These are phyloP conservation scores for Diaporthe sp. DNA, from an alignment of 2,329 filamentous ascomycete genomes.

Conservation along the genomic window DNA sequence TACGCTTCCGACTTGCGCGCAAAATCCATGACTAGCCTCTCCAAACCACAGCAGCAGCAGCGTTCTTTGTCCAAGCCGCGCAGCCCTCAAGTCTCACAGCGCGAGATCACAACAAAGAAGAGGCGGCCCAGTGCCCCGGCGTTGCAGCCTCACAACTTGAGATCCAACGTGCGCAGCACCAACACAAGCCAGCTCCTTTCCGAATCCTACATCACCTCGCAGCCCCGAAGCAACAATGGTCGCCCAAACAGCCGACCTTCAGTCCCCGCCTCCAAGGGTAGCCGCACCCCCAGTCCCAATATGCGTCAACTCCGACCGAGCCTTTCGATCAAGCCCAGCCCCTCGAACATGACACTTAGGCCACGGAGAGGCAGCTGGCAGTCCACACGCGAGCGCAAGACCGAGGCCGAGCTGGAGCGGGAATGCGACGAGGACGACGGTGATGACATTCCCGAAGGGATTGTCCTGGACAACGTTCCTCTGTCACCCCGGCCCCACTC, in stretches of 20 bases:
- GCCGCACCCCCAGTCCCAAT: conserved; percentile 64
- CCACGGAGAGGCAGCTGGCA: conserved; percentile 81
- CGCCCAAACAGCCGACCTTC: conserved; percentile 55
- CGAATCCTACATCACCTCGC: conserved; percentile 50
- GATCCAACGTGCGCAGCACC: conserved; percentile 66
- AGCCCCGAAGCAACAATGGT: conserved; percentile 46
- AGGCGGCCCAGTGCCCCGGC: conserved; percentile 61
- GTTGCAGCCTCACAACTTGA: conserved; percentile 61
- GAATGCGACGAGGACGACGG: conserved; percentile 84
- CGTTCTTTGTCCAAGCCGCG: conserved; percentile 49
- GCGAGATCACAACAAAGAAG: conserved; percentile 51
- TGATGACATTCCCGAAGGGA: conserved; percentile 83
- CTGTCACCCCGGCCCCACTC: conserved; percentile 78
- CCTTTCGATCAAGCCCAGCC: conserved; percentile 60
- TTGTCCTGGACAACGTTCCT: conserved; percentile 85
- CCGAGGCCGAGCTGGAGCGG: conserved; percentile 78
- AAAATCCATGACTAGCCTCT: conserved; percentile 45
- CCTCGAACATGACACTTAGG: conserved; percentile 56
- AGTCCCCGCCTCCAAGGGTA: conserved; percentile 58
- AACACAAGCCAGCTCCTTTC: conserved; percentile 55
- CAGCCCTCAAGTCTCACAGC: conserved; percentile 45
- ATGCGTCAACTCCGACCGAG: conserved; percentile 48
- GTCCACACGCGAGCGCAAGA: conserved; percentile 74
- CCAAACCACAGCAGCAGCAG: conserved; percentile 42
- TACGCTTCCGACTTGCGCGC: conserved; percentile 60